Evolutionary conservation across 306 rosid species (phyloP).

Genomic region (Lagenaria siceraria): DNA sequence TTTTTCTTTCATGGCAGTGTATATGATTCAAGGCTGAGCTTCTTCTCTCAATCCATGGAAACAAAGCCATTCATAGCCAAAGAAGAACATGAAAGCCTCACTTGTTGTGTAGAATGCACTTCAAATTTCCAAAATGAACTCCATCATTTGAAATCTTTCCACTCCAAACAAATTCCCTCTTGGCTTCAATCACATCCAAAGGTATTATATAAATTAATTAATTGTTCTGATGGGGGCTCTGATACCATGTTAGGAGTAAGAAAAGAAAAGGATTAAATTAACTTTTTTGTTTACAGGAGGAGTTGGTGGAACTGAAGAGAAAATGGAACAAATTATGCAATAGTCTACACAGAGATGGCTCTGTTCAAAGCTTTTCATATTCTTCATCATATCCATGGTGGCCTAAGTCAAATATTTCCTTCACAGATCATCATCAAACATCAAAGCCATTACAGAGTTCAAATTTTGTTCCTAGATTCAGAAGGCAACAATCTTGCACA

Average conservation of each 20-base stretch:
- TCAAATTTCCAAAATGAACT: conserved; percentile 69
- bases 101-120: conserved; percentile 69
- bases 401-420: conserved; percentile 34
- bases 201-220: neutral
- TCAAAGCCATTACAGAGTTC: conserved; percentile 25
- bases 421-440: conserved; percentile 25
- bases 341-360: neutral
- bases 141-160: conserved; percentile 45
- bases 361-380: neutral
- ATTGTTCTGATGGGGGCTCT: too few relatives aligned
- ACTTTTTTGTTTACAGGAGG: neutral
- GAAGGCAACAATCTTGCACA: conserved; percentile 64
- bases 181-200: conserved; percentile 51
- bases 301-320: neutral
- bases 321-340: conserved; percentile 8
- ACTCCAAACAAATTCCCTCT: conserved; percentile 61
- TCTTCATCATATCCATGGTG: conserved; percentile 7
- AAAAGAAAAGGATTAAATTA: too few relatives aligned
- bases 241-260: too few relatives aligned
- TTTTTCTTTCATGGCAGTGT: conserved; percentile 26
- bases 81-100: conserved; percentile 43
- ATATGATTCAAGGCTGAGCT: conserved; percentile 39
- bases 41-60: conserved; percentile 29
- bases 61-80: conserved; percentile 37
- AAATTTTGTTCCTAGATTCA: conserved; percentile 36